phyloP scores from a whole-genome alignment of 2,329 filamentous ascomycete genomes.

The Neofusicoccum parvum region DNA sequence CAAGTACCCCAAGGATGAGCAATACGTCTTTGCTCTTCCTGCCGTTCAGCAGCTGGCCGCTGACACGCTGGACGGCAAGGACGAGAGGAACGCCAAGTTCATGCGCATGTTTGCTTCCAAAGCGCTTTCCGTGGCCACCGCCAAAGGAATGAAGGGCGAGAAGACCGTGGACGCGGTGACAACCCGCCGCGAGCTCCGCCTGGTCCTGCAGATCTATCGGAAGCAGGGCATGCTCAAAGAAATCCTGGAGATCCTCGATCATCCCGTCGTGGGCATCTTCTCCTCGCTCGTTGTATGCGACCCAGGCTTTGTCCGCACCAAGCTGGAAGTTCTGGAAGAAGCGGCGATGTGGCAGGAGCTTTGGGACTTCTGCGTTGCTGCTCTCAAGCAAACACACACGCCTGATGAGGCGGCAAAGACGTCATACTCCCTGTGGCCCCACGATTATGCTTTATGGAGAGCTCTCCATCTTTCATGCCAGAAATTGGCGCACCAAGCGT shows the following conservation, averaged over 20 bases:
- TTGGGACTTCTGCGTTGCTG: conserved; percentile 18
- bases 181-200: conserved; percentile 19
- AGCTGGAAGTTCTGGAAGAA: conserved; percentile 16
- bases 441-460: conserved; percentile 14
- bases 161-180: conserved; percentile 18
- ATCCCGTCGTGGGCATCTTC: conserved; percentile 15
- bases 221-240: conserved; percentile 20
- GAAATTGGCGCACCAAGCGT: conserved; percentile 7
- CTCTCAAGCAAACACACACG: conserved; percentile 4
- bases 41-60: conserved; percentile 18
- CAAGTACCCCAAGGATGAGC: conserved; percentile 20
- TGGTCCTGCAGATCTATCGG: conserved; percentile 18
- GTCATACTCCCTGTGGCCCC: conserved; percentile 14
- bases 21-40: conserved; percentile 19
- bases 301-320: conserved; percentile 17
- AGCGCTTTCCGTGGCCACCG: neutral
- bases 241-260: conserved; percentile 12
- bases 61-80: conserved; percentile 12
- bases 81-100: conserved; percentile 12
- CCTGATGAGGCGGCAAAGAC: conserved; percentile 10
- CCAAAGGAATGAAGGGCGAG: conserved; percentile 19
- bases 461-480: conserved; percentile 3
- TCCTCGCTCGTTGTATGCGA: conserved; percentile 19
- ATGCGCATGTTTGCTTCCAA: conserved; percentile 17
- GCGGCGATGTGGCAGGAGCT: conserved; percentile 18